Base-by-base conservation (phyloP, 2,329 filamentous ascomycete species). In the Colletotrichum somersetense region DNA sequence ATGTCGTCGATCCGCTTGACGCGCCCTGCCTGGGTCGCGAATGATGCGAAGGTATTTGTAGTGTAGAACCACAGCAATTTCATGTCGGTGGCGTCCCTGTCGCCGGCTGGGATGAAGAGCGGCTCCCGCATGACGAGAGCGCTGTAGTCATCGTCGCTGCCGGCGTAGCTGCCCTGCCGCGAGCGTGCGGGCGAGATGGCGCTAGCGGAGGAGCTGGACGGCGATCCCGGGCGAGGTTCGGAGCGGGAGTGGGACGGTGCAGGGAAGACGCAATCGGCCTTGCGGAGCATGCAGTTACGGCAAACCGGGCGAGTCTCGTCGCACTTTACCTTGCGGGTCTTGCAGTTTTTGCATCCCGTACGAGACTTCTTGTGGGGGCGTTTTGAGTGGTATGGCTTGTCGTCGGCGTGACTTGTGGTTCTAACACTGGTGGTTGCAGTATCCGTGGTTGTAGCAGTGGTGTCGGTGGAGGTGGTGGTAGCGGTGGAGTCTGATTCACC, bases 31-130 rank as follows among this genome's bases (percentile, higher is more conserved):
- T 83, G 78, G 38, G 85, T 78, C 18, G 84, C 81, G 76, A 89
- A 87, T 18, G 85, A 85, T 3, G 78, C 72, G 74, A 80, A 86
- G 11, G 85, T 86, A 42, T 83, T 77, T 11, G 80, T 81, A 16
- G 85, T 86, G 75, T 88, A 89, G 75, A 88, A 87, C 87, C 87
- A 89, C 8, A 89, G 76, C 52, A 89, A 82, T 73, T 83, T 85
- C 85, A 89, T 86, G 72, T 89, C 87, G 35, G 80, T 74, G 42
- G 81, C 79, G 52, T 83, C 79, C 63, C 62, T 62, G 16, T 77
- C 77, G 1, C 71, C 69, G 1, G 84, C 79, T 12, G 73, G 63
- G 55, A 71, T 57, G 74, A 76, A 78, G 58, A 80, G 72, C 12
- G 79, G 77, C 56, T 79, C 76, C 26, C 73, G 59, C 46, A 77